Conservation (phyloP, 1,284 basidiomycete genomes). For the Mrakiaceae sp. region DNA sequence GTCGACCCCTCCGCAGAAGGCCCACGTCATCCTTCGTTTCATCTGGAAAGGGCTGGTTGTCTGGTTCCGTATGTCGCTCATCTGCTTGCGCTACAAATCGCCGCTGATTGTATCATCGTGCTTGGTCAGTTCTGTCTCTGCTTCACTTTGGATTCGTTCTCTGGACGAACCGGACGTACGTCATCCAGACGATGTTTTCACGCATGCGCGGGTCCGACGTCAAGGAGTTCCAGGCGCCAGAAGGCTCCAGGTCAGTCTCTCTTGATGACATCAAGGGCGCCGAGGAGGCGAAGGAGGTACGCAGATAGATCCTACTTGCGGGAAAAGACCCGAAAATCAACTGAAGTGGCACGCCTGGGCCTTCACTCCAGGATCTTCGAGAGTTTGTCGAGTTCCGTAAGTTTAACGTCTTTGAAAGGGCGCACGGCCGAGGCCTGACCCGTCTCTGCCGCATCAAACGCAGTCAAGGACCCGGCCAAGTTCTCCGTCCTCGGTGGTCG, state of each 20-base stretch:
- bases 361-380: slow-evolving; percentile 56
- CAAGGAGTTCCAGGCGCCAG: not conserved
- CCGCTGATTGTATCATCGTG: not conserved
- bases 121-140: not conserved
- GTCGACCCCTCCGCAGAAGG: not conserved
- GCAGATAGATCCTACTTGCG: slow-evolving; percentile 20
- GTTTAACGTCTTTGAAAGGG: slow-evolving; percentile 2
- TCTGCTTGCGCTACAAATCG: not conserved
- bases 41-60: not conserved
- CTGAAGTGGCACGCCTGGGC: slow-evolving; percentile 2
- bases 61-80: not conserved
- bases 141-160: slow-evolving; percentile 7
- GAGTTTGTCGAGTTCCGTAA: slow-evolving; percentile 88
- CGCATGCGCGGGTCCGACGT: not conserved
- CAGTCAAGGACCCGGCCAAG: slow-evolving; percentile 66
- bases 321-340: not conserved
- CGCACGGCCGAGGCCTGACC: too few relatives aligned
- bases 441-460: too few relatives aligned
- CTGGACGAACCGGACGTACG: slow-evolving; percentile 2
- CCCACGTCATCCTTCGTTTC: not conserved
- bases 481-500: slow-evolving; percentile 83
- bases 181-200: not conserved
- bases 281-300: slow-evolving; percentile 78
- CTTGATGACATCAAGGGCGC: slow-evolving; percentile 43
- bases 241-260: not conserved